phyloP scores from a whole-genome alignment of 129 eudicot genomes.

The Lactuca saligna region DNA sequence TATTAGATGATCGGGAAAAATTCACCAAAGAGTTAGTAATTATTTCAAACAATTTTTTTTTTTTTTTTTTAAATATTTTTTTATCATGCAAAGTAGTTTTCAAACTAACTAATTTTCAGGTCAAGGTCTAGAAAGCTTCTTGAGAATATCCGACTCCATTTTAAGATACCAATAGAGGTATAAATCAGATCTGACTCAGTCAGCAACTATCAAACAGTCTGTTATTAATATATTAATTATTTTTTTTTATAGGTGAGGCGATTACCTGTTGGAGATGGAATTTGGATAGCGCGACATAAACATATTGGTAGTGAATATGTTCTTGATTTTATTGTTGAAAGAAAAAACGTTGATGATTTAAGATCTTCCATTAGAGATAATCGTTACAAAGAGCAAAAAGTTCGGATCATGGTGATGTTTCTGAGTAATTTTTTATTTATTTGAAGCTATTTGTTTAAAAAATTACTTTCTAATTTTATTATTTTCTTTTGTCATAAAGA shows the following conservation, averaged over 20 bases:
- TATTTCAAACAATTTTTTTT: constrained; percentile 5
- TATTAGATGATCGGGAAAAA: constrained; percentile 89
- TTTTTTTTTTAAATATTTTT: constrained; percentile 5
- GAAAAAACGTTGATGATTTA: constrained; percentile 90
- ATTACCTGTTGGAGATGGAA: constrained; percentile 93
- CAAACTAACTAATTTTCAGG: constrained; percentile 47
- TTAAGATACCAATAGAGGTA: constrained; percentile 77
- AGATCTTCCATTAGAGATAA: constrained; percentile 89
- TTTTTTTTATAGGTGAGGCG: constrained; percentile 50
- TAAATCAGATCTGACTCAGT: constrained; percentile 1
- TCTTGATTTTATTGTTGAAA: constrained; percentile 93
- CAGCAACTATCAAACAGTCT: no score
- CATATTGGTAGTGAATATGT: constrained; percentile 64
- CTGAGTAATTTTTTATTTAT: constrained; percentile 5
- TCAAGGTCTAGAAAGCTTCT: constrained; percentile 55
- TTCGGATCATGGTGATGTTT: constrained; percentile 77
- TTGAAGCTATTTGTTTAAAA: no score
- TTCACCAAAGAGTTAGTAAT: constrained; percentile 67
- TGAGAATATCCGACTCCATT: constrained; percentile 49
- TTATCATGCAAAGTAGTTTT: constrained; percentile 1
- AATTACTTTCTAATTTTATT: not conserved
- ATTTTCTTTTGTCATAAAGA: constrained; percentile 37
- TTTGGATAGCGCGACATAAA: constrained; percentile 94
- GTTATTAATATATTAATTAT: not conserved
- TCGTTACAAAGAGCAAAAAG: constrained; percentile 87